These are phyloP conservation scores for Pharnaceum exiguum DNA, from an alignment of 148 eudicot genomes.

Conservation along the genomic window DNA sequence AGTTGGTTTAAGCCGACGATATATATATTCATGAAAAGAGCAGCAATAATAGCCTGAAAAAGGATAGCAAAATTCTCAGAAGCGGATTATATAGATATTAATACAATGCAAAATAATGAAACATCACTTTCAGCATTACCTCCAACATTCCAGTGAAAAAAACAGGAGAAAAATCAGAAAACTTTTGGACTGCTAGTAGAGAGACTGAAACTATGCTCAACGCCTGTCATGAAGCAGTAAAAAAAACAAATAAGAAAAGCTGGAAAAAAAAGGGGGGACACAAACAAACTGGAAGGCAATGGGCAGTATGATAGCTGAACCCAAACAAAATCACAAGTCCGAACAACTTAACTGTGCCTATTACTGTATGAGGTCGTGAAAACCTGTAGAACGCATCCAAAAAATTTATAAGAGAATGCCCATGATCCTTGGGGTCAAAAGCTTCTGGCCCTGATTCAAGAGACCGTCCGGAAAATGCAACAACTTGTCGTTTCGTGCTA, in stretches of 20 bases:
- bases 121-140: constrained; percentile 34
- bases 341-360: constrained; percentile 79
- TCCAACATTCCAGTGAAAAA: constrained; percentile 75
- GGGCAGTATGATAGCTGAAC: no score
- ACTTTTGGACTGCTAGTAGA: constrained; percentile 83
- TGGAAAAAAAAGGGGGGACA: neutral
- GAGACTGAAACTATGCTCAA: constrained; percentile 98
- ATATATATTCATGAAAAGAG: constrained; percentile 91
- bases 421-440: constrained; percentile 35
- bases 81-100: neutral
- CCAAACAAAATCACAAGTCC: no score
- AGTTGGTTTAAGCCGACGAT: constrained; percentile 94
- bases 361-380: constrained; percentile 92
- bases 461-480: constrained; percentile 51
- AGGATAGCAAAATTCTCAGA: neutral
- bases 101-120: neutral
- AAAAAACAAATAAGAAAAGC: neutral
- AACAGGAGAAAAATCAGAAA: constrained; percentile 75
- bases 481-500: constrained; percentile 24
- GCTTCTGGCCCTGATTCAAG: constrained; percentile 56
- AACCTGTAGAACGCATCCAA: constrained; percentile 85
- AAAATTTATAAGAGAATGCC: constrained; percentile 35
- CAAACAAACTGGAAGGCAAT: neutral
- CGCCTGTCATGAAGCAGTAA: constrained; percentile 50
- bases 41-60: constrained; percentile 90